Evolutionary conservation across 2,329 filamentous ascomycete species (phyloP).

Genomic region (Stenocarpella maydis): DNA sequence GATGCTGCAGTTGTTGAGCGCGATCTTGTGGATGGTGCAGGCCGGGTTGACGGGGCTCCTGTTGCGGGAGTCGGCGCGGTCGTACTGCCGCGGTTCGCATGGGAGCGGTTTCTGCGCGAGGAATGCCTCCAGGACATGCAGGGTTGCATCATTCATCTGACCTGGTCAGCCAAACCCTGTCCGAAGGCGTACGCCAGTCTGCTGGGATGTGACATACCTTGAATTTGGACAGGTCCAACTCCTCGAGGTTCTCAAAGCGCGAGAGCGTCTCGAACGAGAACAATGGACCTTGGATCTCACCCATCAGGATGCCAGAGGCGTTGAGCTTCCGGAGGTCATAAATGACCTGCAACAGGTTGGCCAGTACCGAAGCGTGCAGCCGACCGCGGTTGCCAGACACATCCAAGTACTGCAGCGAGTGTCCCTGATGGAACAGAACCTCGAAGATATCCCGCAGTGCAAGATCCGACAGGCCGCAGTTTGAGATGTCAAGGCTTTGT

Average conservation of each 20-base stretch:
- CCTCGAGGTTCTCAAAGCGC: slow-evolving; percentile 56
- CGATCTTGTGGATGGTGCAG: slow-evolving; percentile 54
- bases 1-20: slow-evolving; percentile 61
- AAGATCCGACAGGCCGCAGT: slow-evolving; percentile 59
- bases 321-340: slow-evolving; percentile 56
- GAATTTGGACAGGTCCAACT: slow-evolving; percentile 63
- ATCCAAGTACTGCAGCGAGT: slow-evolving; percentile 57
- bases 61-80: slow-evolving; percentile 33
- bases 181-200: neutral
- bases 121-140: slow-evolving; percentile 57
- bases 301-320: slow-evolving; percentile 59
- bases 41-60: slow-evolving; percentile 37
- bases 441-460: slow-evolving; percentile 58
- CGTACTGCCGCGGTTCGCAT: slow-evolving; percentile 5
- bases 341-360: slow-evolving; percentile 54
- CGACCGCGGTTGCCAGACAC: slow-evolving; percentile 62
- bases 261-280: slow-evolving; percentile 55
- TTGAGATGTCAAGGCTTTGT: slow-evolving; percentile 58
- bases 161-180: neutral
- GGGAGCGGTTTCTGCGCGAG: slow-evolving; percentile 40
- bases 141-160: slow-evolving; percentile 59
- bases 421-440: slow-evolving; percentile 54
- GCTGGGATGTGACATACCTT: slow-evolving; percentile 48
- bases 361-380: slow-evolving; percentile 56
- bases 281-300: slow-evolving; percentile 53